Conservation (phyloP, 2,329 filamentous ascomycete genomes). For the Neodidymelliopsis sp. region DNA sequence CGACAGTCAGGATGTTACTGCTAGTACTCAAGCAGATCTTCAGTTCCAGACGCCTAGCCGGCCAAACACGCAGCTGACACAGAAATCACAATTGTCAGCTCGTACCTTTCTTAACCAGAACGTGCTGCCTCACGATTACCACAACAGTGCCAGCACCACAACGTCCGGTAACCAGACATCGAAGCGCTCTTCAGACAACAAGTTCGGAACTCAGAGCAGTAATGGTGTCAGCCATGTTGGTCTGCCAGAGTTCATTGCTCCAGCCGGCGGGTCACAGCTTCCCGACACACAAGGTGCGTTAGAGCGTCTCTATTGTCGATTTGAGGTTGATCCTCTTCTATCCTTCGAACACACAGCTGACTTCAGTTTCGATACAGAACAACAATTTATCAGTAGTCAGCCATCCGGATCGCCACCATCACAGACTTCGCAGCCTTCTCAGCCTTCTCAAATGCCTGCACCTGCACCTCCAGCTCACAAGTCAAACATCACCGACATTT, state of each 20-base stretch:
- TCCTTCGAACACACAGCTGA: constrained; percentile 25
- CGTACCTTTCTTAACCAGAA: constrained; percentile 66
- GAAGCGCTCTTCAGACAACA: constrained; percentile 73
- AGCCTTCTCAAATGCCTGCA: constrained; percentile 41
- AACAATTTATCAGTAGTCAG: constrained; percentile 45
- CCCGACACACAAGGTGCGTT: constrained; percentile 69
- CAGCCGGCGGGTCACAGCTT: constrained; percentile 63
- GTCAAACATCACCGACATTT: constrained; percentile 49
- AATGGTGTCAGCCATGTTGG: constrained; percentile 65
- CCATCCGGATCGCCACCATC: constrained; percentile 49
- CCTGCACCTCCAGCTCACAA: constrained; percentile 46
- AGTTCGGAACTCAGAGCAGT: constrained; percentile 75
- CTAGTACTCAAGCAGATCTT: constrained; percentile 40
- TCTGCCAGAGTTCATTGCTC: constrained; percentile 65
- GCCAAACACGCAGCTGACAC: constrained; percentile 48
- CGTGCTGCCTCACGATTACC: constrained; percentile 67
- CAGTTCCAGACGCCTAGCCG: constrained; percentile 44
- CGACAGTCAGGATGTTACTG: constrained; percentile 50
- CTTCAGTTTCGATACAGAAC: constrained; percentile 33
- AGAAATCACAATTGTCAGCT: constrained; percentile 70
- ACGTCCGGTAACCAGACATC: constrained; percentile 82
- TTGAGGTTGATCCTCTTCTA: constrained; percentile 17
- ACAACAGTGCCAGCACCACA: constrained; percentile 91
- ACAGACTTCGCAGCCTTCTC: constrained; percentile 43
- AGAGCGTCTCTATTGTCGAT: constrained; percentile 27